Base-by-base conservation (phyloP, 495 filamentous ascomycete species). In the Terfezia claveryi region DNA sequence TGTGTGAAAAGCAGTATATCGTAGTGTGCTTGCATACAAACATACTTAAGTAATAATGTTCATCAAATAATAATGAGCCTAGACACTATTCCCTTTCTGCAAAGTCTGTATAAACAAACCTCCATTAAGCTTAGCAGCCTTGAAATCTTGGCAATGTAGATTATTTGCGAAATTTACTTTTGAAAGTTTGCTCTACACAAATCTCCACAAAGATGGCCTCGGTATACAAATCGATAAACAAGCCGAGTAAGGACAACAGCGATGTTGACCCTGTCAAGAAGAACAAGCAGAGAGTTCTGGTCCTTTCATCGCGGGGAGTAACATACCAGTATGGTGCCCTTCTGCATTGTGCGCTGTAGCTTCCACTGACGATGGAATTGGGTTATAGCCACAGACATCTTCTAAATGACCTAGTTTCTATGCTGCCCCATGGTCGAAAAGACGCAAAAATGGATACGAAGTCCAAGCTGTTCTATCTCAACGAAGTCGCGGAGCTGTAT, bases 361-460 rank as follows among this genome's bases (percentile, higher is more conserved):
- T 14, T 37, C 36, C 12, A 38, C 49, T 53, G 37, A 64, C 23
- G 53, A 23, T 49, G 27, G 7, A 32, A 32, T 32, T 32, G 1
- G 27, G 7, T 32, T 5, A 50, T 58, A 89, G 85, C 63, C 91
- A 98, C 67, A 80, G 91, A 52, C 89, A 98, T 72, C 74, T 99
- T 20, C 79, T 96, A 56, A 80, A 87, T 58, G 92, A 99, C 66
- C 74, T 99, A 16, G 78, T 87, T 51, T 74, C 80, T 23, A 81
- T 99, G 60, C 79, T 99, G 52, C 91, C 91, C 0, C 91, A 99
- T 63, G 79, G 79, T 38, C 78, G 87, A 62, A 93, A 93, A 70
- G 91, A 99, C 67, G 87, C 82, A 56, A 99, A 99, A 68, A 79
- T 94, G 53, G 89, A 96, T 62, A 91, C 88, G 41, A 95, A 96